Base-by-base conservation (phyloP, 2,329 filamentous ascomycete genomes). In the Trichoderma hamatum region DNA sequence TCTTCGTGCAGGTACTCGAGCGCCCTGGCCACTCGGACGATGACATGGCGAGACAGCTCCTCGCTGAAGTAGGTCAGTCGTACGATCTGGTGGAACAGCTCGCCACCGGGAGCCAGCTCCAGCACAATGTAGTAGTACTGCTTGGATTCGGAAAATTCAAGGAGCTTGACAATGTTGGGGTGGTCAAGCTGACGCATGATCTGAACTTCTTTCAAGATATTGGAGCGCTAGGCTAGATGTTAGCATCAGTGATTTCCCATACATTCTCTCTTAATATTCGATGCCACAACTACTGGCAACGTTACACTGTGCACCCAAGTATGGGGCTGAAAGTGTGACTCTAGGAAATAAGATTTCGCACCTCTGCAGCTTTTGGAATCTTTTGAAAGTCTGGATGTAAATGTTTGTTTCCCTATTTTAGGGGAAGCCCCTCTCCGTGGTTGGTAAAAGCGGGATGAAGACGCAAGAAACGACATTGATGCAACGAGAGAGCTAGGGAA, bases 111-210 rank as follows among this genome's bases (percentile, higher is more conserved):
- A 69, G 95, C 97, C 54, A 98, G 86, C 81, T 99, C 96, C 51
- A 99, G 88, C 54, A 99, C 90, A 74, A 99, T 97, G 82, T 96
- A 99, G 82, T 98, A 98, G 79, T 97, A 97, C 79, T 98, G 94
- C 69, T 88, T 87, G 1, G 94, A 96, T 80, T 99, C 96, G 72
- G 92, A 92, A 78, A 98, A 98, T 76, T 97, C 93, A 75, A 98
- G 86, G 69, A 99, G 88, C 78, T 93, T 95, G 80, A 97, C 89
- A 71, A 99, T 96, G 78, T 98, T 98, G 71, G 95, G 94, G 74
- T 99, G 96, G 73, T 98, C 94, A 59, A 99, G 86, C 76, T 96
- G 92, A 72, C 94, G 93, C 95, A 99, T 99, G 74, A 99, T 99
- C 76, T 97, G 93, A 16, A 99, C 96, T 81, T 99, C 96, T 82